Conservation (phyloP, 2,329 filamentous ascomycete species). For the Mariannaea elegans region DNA sequence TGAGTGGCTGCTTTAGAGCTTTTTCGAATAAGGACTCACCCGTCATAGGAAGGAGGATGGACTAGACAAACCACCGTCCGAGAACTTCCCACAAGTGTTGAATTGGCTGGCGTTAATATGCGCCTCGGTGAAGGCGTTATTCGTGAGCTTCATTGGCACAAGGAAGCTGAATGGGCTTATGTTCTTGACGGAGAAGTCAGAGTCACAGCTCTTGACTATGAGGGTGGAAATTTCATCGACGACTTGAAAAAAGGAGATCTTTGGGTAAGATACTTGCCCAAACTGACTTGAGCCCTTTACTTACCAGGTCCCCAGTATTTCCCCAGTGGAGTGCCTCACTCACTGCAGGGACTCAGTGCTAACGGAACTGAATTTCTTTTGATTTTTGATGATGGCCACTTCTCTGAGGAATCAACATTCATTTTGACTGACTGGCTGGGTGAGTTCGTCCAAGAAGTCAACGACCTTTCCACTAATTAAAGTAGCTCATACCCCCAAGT, state of each 20-base stretch:
- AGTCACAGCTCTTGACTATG: constrained; percentile 77
- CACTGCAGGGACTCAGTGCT: constrained; percentile 74
- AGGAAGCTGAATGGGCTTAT: constrained; percentile 81
- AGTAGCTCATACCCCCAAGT: constrained; percentile 74
- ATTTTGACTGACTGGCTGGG: constrained; percentile 77
- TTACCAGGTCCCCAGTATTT: constrained; percentile 61
- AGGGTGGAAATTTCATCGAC: constrained; percentile 80
- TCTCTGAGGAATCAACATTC: constrained; percentile 73
- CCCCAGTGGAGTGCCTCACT: constrained; percentile 79
- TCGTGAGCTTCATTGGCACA: constrained; percentile 83
- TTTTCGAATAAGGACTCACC: background rate
- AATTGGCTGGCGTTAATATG: constrained; percentile 83
- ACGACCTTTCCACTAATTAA: constrained; percentile 18
- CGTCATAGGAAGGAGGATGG: constrained; percentile 74
- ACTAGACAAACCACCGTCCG: constrained; percentile 76
- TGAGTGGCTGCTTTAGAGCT: no score
- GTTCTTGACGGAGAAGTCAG: constrained; percentile 76
- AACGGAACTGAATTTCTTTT: constrained; percentile 65
- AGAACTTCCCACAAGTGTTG: constrained; percentile 71
- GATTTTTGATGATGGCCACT: constrained; percentile 59
- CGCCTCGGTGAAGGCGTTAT: constrained; percentile 76
- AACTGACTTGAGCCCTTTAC: background rate
- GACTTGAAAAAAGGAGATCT: constrained; percentile 80
- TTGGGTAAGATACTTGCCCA: constrained; percentile 45
- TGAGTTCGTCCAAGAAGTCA: constrained; percentile 41